Evolutionary conservation across 1,139 yeast species (phyloP).

Genomic region (Suhomyces anneliseae): DNA sequence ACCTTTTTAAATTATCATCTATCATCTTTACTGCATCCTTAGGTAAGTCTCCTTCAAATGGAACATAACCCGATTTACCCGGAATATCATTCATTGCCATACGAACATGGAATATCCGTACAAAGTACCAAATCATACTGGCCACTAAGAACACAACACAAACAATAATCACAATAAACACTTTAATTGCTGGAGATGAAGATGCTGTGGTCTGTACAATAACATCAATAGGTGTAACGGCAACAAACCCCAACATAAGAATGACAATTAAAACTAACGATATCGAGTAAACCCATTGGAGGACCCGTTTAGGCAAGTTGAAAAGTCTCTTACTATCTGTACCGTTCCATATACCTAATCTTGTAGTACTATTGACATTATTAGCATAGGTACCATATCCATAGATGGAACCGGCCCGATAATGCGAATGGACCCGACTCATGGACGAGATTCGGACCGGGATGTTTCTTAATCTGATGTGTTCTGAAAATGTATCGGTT

Average conservation of each 20-base stretch:
- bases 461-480: slow-evolving; percentile 2
- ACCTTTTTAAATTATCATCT: slow-evolving; percentile 45
- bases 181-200: slow-evolving; percentile 59
- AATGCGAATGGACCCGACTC: background rate
- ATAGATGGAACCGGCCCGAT: background rate
- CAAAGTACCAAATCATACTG: slow-evolving; percentile 46
- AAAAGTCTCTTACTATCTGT: slow-evolving; percentile 14
- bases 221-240: slow-evolving; percentile 76
- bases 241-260: slow-evolving; percentile 45
- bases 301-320: slow-evolving; percentile 36
- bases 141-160: slow-evolving; percentile 59
- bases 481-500: slow-evolving; percentile 3
- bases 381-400: background rate
- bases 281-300: slow-evolving; percentile 55
- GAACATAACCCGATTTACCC: slow-evolving; percentile 59
- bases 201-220: slow-evolving; percentile 62
- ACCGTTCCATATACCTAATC: slow-evolving; percentile 6
- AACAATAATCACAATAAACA: slow-evolving; percentile 73
- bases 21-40: slow-evolving; percentile 37
- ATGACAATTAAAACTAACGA: slow-evolving; percentile 54
- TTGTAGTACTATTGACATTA: slow-evolving; percentile 4
- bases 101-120: slow-evolving; percentile 59
- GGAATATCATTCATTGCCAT: slow-evolving; percentile 75
- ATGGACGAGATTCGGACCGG: background rate
- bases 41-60: slow-evolving; percentile 68